Conservation (phyloP, 805 yeast genomes). For the Priceomyces carsonii region DNA sequence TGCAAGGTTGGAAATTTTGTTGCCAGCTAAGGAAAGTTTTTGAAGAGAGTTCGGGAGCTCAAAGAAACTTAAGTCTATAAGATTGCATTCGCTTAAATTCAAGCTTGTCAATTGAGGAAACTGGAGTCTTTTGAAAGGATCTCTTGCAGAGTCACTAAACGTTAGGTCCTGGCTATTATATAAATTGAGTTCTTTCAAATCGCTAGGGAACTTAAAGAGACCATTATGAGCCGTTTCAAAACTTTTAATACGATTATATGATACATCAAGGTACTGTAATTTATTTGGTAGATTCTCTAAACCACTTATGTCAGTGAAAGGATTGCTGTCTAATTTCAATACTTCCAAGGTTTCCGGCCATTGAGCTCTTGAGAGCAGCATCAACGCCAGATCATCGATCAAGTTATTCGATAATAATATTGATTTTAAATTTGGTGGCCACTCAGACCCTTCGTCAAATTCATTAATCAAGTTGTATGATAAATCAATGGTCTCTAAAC, state of each 20-base stretch:
- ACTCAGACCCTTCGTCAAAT: slow-evolving; percentile 8
- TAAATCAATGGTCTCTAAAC: slow-evolving; percentile 31
- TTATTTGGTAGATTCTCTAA: slow-evolving; percentile 20
- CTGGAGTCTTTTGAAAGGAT: slow-evolving; percentile 15
- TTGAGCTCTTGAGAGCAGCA: slow-evolving; percentile 13
- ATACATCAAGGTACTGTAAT: slow-evolving; percentile 25
- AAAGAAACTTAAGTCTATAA: slow-evolving; percentile 19
- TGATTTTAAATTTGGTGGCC: slow-evolving; percentile 25
- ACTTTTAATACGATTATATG: slow-evolving; percentile 19
- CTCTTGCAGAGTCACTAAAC: slow-evolving; percentile 1
- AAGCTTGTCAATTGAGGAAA: slow-evolving; percentile 24
- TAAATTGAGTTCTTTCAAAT: slow-evolving; percentile 21
- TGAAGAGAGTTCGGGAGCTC: slow-evolving; percentile 23
- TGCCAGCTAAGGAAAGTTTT: slow-evolving; percentile 25
- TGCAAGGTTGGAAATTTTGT: slow-evolving; percentile 20
- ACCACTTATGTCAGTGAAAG: slow-evolving; percentile 17
- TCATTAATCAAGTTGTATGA: slow-evolving; percentile 20
- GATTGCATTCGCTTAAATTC: slow-evolving; percentile 24
- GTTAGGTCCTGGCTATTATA: slow-evolving; percentile 15
- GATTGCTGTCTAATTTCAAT: slow-evolving; percentile 24
- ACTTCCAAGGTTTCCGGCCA: slow-evolving; percentile 26
- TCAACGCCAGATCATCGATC: slow-evolving; percentile 18
- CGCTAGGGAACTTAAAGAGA: slow-evolving; percentile 29
- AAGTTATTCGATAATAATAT: slow-evolving; percentile 22
- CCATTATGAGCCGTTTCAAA: slow-evolving; percentile 14